These are phyloP conservation scores for Catharanthus roseus DNA, from an alignment of 257 asterid species.

Conservation along the genomic window DNA sequence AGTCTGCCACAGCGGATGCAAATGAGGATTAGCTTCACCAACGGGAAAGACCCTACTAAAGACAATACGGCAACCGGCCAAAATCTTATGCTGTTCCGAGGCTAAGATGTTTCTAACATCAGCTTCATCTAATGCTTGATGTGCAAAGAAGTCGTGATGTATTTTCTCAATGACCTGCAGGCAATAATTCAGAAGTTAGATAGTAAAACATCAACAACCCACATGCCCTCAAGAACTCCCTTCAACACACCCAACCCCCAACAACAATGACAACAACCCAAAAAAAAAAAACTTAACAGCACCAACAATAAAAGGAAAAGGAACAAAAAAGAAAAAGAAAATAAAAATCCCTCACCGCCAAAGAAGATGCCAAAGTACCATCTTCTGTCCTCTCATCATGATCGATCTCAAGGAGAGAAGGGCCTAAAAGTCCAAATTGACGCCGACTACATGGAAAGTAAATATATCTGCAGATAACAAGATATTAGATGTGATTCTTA, in stretches of 20 bases:
- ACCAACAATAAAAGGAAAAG: no score
- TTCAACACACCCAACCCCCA: no score
- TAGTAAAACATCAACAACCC: not conserved
- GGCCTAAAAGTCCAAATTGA: conserved; percentile 93
- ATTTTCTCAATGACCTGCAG: conserved; percentile 79
- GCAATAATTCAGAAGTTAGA: conserved; percentile 16
- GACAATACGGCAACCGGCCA: conserved; percentile 80
- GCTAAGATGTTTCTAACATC: conserved; percentile 92
- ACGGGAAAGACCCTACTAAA: conserved; percentile 96
- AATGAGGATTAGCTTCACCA: conserved; percentile 87
- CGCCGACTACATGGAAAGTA: conserved; percentile 97
- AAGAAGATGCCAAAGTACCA: conserved; percentile 88
- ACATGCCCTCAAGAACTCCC: not conserved
- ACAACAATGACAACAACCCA: no score
- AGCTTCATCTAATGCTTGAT: conserved; percentile 68
- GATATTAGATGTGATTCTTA: not conserved
- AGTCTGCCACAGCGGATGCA: conserved; percentile 93
- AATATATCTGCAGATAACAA: conserved; percentile 54
- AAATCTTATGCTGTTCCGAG: conserved; percentile 72
- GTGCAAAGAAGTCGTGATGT: conserved; percentile 65
- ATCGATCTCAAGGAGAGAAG: conserved; percentile 95
- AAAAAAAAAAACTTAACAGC: no score
- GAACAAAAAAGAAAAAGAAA: no score
- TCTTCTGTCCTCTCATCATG: conserved; percentile 98
- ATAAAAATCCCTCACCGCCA: conserved; percentile 58